Evolutionary conservation across 352 stramenopile genomes (phyloP), one percentile per base, ranked within the genome.

Genomic region (Phytopythium delawarense): DNA sequence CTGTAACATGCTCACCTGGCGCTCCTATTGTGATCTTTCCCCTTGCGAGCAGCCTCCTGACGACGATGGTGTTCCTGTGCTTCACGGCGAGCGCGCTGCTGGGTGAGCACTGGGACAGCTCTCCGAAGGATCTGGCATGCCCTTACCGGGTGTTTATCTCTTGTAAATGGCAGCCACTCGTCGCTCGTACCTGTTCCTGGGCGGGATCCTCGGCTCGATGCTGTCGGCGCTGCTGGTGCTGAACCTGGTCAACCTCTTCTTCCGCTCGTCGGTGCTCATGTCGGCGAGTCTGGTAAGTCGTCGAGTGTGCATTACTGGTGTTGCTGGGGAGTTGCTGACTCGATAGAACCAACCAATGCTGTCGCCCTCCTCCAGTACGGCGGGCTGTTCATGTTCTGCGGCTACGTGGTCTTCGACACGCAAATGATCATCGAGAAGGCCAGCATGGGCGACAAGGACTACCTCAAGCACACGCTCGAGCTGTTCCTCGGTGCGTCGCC

Each of bases 371-470:
- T 48, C 20, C 25, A 91, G 74, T 96, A 95, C 71, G 73, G 65
- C 28, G 87, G 89, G n/a, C 83, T 97, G 32, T 78, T 89, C 57
- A 61, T 96, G 51, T 97, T 97, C 61, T 94, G 84, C 69, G 87
- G 81, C 49, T 97, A 96, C 70, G 86, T 97, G 50, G 67, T 96
- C 45, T 94, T 94, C 49, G 89, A 97, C 78, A 96, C 88, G 61
- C 89, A 97, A 65, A 87, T 97, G 66, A 96, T 97, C 69, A 91
- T 97, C 62, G 87, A 95, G 72, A 92, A 93, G 69, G 88, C 84
- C 28, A 79, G 67, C 39, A 65, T 81, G 57, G 89, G 87, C 25
- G 81, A 93, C 78, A 88, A 88, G 64, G 88, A 97, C 74, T 79
- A 87, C 62, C 72, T 94, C 54, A 78, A 75, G 59, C 87, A 96